Conservation (phyloP, 2,329 filamentous ascomycete genomes). For the Coleophoma cylindrospora region DNA sequence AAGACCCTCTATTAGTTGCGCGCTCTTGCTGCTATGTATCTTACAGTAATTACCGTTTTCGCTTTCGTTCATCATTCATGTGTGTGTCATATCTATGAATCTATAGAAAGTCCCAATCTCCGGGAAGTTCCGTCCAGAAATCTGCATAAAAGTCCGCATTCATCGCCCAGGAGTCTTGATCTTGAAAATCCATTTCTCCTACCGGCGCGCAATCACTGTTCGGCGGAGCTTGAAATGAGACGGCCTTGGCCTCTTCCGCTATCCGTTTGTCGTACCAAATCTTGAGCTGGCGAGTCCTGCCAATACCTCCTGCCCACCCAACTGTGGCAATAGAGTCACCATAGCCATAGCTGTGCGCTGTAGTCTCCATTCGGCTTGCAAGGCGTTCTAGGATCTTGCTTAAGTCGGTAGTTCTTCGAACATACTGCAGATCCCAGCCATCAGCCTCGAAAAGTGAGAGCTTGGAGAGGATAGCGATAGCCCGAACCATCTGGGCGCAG, state of each 20-base stretch:
- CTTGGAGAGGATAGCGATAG: conserved; percentile 6
- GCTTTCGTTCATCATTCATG: no score
- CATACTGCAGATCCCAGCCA: conserved; percentile 5
- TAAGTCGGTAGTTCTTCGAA: neutral
- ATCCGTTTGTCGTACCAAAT: neutral
- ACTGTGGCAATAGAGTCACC: no score
- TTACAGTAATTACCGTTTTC: no score
- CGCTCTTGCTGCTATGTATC: no score
- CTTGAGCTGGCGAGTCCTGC: neutral
- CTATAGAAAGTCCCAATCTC: neutral
- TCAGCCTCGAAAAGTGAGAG: conserved; percentile 7
- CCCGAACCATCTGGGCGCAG: conserved; percentile 3
- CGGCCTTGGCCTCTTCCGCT: neutral
- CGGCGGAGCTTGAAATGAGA: neutral
- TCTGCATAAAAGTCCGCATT: neutral
- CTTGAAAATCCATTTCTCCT: neutral
- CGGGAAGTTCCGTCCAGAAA: neutral
- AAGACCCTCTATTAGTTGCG: no score
- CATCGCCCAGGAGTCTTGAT: no score
- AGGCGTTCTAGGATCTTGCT: neutral
- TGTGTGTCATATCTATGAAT: no score
- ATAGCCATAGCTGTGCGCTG: no score
- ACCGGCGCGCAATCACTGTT: neutral
- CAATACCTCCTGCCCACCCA: neutral
- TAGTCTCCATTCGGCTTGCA: neutral